Base-by-base conservation (phyloP, 2,329 filamentous ascomycete genomes). In the Ilyonectria destructans region DNA sequence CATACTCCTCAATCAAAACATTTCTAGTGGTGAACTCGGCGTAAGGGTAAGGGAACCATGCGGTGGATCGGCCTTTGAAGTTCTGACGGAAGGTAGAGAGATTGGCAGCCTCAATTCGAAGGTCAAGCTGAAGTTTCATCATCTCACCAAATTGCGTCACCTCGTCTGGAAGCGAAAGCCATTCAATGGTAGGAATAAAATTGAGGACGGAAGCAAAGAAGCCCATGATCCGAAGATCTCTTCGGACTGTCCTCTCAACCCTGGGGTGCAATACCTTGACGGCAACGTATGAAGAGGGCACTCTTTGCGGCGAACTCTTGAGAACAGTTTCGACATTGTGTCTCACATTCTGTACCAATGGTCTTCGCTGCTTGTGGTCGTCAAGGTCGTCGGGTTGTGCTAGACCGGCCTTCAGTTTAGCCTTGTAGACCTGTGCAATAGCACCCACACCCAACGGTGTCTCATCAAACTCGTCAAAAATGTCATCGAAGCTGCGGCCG, bases 21-120 rank as follows among this genome's bases (percentile, higher is more conserved):
- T 96, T 93, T 40, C 96, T 91, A 0, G 96, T 98, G 0, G 94
- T 97, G 78, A 97, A 98, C 65, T 96, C 93, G 8, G 92, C 89
- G 79, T 98, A 98, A 0, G 96, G 95, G 76, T 94, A 97, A 1
- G 96, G 96, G 79, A 99, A 99, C 91, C 93, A 97, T n/a, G 95
- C 95, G 0, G 96, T 98, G 2, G 93, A 93, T 51, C 96, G 89
- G 66, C 94, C 89, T 75, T 92, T 93, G 85, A 99, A 99, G 79
- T 98, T 94, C 75, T 92, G 91, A 59, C 96, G 91, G 85, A 99
- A 98, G 15, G 92, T 90, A 23, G 91, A 91, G 3, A 99, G 85
- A 76, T 99, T 99, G 43, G 95, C 92, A 1, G 95, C 92, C 81
- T 99, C 96, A 68, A 98, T 98, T 59, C 96, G 92, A 40, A 99